Conservation (phyloP, 495 filamentous ascomycete species). For the Penicillium robsamsonii region DNA sequence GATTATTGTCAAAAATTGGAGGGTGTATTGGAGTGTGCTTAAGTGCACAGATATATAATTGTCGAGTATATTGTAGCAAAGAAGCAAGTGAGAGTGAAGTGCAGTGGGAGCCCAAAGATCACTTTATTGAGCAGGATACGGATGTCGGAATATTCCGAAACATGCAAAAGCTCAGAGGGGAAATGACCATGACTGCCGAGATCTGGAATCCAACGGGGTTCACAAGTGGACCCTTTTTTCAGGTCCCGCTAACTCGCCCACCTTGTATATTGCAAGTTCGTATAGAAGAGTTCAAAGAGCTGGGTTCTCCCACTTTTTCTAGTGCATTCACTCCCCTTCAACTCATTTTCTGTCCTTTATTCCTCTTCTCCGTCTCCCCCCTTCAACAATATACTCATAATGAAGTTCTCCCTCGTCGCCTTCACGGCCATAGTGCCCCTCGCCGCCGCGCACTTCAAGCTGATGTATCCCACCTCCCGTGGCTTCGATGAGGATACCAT, state of each 20-base stretch:
- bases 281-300: not conserved
- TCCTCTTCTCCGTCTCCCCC: not conserved
- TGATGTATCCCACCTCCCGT: constrained; percentile 54
- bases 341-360: not conserved
- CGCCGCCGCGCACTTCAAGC: constrained; percentile 58
- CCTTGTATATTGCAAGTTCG: not conserved
- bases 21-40: not conserved
- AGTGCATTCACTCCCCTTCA: not conserved
- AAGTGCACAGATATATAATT: not conserved
- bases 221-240: not conserved
- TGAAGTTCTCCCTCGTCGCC: constrained; percentile 29
- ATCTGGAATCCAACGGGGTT: not conserved
- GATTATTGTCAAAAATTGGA: not conserved
- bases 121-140: not conserved
- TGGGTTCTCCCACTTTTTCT: not conserved
- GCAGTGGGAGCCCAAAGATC: not conserved
- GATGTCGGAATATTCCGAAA: not conserved
- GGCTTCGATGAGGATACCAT: constrained; percentile 54
- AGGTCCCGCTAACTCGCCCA: constrained; percentile 3
- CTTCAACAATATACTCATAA: constrained; percentile 5
- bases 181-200: not conserved
- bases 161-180: not conserved
- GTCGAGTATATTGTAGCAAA: not conserved
- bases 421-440: constrained; percentile 39
- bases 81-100: not conserved